Percentiles rank a stretch among this genome's conserved stretches.
Conservation (phyloP, 2,329 filamentous ascomycete genomes). For the Thelonectria discophora region DNA sequence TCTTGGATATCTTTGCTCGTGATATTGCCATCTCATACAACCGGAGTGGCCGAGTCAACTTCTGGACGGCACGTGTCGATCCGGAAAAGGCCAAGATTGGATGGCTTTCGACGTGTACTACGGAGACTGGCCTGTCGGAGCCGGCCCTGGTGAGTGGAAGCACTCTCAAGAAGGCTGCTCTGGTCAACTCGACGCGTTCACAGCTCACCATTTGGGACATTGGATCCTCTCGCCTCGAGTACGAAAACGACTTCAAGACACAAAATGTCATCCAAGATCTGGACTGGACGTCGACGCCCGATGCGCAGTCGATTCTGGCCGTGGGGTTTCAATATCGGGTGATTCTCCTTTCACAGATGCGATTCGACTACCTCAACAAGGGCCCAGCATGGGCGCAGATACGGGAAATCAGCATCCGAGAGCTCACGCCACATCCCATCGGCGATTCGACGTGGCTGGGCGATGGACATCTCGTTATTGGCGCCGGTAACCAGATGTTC, state of each 20-base stretch:
- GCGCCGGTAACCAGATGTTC: conserved; percentile 90
- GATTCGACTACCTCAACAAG: conserved; percentile 90
- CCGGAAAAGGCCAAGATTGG: conserved; percentile 68
- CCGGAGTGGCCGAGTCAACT: conserved; percentile 75
- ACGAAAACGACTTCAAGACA: conserved; percentile 76
- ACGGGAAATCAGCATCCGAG: conserved; percentile 80
- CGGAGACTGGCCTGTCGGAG: conserved; percentile 78
- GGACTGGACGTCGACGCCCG: conserved; percentile 93
- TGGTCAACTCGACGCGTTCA: conserved; percentile 78
- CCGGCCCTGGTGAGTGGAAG: conserved; percentile 85
- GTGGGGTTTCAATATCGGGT: conserved; percentile 93
- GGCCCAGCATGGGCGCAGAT: conserved; percentile 90
- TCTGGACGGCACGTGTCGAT: conserved; percentile 85
- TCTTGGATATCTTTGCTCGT: conserved; percentile 84
- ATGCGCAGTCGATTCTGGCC: conserved; percentile 86
- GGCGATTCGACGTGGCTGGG: conserved; percentile 93
- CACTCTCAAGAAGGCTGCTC: conserved; percentile 84
- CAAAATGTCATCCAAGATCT: conserved; percentile 84
- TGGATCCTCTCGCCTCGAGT: conserved; percentile 81
- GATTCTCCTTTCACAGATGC: conserved; percentile 83
- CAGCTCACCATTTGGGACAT: conserved; percentile 92
- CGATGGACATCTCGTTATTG: conserved; percentile 85
- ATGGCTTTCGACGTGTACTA: conserved; percentile 83
- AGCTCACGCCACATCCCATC: conserved; percentile 87
- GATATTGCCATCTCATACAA: conserved; percentile 91